Conservation (phyloP, 1,284 basidiomycete genomes). For the Naganishia liquefaciens region DNA sequence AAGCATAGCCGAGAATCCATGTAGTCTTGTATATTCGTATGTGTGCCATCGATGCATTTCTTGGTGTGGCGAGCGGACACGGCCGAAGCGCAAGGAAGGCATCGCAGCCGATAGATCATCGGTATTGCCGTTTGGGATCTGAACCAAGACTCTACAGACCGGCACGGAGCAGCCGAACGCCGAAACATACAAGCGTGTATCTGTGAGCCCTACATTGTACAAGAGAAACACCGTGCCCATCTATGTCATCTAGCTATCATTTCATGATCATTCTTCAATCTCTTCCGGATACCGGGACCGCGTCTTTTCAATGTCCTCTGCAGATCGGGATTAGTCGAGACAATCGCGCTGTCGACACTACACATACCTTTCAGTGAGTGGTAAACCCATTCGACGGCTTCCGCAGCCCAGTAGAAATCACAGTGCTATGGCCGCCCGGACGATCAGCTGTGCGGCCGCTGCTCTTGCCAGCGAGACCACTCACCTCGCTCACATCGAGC, state of each 20-base stretch:
- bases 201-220: background rate
- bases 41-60: too few species aligned
- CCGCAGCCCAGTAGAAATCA: conserved; percentile 61
- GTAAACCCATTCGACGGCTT: conserved; percentile 64
- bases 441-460: background rate
- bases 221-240: conserved; percentile 14
- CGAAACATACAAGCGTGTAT: too few species aligned
- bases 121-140: too few species aligned
- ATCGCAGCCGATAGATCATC: too few species aligned
- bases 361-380: conserved; percentile 52
- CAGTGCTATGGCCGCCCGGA: conserved; percentile 44
- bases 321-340: background rate
- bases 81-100: too few species aligned
- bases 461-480: conserved; percentile 25
- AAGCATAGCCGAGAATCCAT: too few species aligned
- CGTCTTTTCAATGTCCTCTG: conserved; percentile 50
- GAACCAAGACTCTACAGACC: too few species aligned
- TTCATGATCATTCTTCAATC: background rate
- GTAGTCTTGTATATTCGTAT: too few species aligned
- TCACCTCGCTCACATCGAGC: conserved; percentile 57
- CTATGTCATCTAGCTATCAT: background rate
- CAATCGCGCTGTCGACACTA: background rate
- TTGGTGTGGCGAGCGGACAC: too few species aligned
- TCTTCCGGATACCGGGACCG: conserved; percentile 47
- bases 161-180: too few species aligned